A percentile compares a stretch with the other conserved stretches of the same genome.
Evolutionary conservation across 2,329 filamentous ascomycete genomes (phyloP).

Genomic region (Colletotrichum zoysiae): DNA sequence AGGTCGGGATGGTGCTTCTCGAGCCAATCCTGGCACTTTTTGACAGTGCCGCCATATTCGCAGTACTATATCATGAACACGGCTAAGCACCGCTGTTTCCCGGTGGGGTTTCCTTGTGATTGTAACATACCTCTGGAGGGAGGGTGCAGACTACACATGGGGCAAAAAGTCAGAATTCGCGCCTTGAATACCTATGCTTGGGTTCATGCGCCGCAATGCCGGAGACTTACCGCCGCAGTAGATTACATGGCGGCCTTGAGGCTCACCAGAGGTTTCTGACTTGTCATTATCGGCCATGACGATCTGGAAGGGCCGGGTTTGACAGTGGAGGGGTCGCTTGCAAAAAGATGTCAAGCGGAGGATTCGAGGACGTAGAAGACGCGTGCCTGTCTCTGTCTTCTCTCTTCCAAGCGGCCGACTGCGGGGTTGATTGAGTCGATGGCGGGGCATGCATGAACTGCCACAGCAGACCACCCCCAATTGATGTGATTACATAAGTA

Average conservation of each 20-base stretch:
- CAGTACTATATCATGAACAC: conserved; percentile 78
- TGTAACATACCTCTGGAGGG: conserved; percentile 69
- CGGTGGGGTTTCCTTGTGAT: neutral
- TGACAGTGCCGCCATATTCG: conserved; percentile 96
- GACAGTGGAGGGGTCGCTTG: conserved; percentile 19
- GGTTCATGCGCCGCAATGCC: conserved; percentile 11
- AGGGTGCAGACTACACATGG: conserved; percentile 69
- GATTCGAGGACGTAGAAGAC: conserved; percentile 21
- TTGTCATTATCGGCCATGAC: conserved; percentile 68
- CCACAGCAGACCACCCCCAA: conserved; percentile 26
- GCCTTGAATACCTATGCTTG: conserved; percentile 3
- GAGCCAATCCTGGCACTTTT: conserved; percentile 98
- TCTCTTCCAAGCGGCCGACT: conserved; percentile 35
- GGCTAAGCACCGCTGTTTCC: neutral
- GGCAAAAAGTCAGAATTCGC: conserved; percentile 32
- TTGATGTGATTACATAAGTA: conserved; percentile 15
- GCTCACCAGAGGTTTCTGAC: conserved; percentile 58
- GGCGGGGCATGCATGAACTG: conserved; percentile 41
- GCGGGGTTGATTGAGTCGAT: conserved; percentile 41
- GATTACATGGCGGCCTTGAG: conserved; percentile 63
- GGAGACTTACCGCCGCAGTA: conserved; percentile 70
- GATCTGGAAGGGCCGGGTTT: conserved; percentile 44
- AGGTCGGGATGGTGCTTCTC: conserved; percentile 78
- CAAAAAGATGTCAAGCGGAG: conserved; percentile 41
- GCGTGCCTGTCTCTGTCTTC: conserved; percentile 38